Evolutionary conservation across 2,329 filamentous ascomycete species (phyloP).

Genomic region (Colletotrichum sp.): DNA sequence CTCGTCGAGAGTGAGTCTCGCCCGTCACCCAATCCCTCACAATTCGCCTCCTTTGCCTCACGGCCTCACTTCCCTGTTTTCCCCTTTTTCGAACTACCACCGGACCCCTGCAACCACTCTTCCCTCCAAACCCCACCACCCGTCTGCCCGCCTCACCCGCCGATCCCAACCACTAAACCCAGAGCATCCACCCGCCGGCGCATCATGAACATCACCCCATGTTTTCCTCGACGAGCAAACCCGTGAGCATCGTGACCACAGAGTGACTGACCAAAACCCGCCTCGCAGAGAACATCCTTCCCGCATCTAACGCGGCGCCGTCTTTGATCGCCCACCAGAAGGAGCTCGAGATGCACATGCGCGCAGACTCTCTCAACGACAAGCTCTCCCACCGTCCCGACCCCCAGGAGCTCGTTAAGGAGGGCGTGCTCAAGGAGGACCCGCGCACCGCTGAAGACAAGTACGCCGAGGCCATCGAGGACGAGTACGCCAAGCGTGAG

Average conservation of each 20-base stretch:
- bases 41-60: not conserved
- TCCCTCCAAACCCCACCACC: not conserved
- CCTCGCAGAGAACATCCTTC: constrained; percentile 80
- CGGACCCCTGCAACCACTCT: not conserved
- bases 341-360: constrained; percentile 89
- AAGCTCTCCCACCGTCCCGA: constrained; percentile 80
- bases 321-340: constrained; percentile 80
- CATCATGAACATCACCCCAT: not conserved
- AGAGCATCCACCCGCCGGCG: not conserved
- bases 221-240: not conserved
- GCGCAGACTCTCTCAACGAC: constrained; percentile 84
- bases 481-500: constrained; percentile 68
- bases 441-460: constrained; percentile 62
- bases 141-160: constrained; percentile 20
- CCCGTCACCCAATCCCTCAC: not conserved
- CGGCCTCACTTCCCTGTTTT: not conserved
- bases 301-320: constrained; percentile 78
- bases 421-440: constrained; percentile 78
- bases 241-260: not conserved
- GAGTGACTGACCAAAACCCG: not conserved
- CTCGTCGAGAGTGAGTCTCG: constrained; percentile 74
- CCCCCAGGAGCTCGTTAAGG: constrained; percentile 77
- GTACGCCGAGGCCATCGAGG: constrained; percentile 67
- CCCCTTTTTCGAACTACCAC: not conserved
- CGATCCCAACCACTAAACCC: not conserved